Base-by-base conservation (phyloP, 805 yeast genomes). In the Candida rishiriensis region DNA sequence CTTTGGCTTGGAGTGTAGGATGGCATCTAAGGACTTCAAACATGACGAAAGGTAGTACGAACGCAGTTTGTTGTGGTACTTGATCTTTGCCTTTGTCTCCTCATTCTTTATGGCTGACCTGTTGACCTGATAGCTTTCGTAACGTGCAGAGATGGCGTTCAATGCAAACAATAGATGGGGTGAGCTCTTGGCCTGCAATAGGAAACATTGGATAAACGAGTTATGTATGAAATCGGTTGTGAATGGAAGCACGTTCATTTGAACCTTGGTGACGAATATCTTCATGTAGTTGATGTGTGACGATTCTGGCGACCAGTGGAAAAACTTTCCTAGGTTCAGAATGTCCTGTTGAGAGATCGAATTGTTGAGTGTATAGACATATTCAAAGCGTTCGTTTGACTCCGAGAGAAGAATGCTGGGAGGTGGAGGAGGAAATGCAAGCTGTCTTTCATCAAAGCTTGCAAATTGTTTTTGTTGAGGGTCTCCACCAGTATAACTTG, bases 81-180 rank as follows among this genome's bases (percentile, higher is more conserved):
- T 52, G 14, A 61, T 38, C 36, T 53, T 56, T 41, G 53, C 51
- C 13, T 39, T 32, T 15, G 42, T 14, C 11, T 44, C 29, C 12
- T 40, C 45, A n/a, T 53, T 52, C 32, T 46, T 40, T 13, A 49
- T 49, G 7, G 46, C 35, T 15, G 48, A 44, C 36, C 56, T 57
- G 34, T 50, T 50, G 17, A 60, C 52, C 43, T 64, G 65, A 40
- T 61, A 62, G 34, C 59, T 55, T 48, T 65, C 68, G 15, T 76
- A 71, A 34, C 80, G 71, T 0, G 91, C 90, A 3, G 91, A 86
- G 36, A 81, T 83, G 0, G 91, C 87, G 37, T 85, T 57, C 3
- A 84, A 72, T 0, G 90, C 88, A 42, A 85, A 84, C 34, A 85
- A 63, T 11, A 85, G 56, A 56, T 81, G 85, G 0, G 85, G 73